Evolutionary conservation across 2,329 filamentous ascomycete genomes (phyloP), one percentile per base, ranked within the genome.

Genomic region (Aureobasidium sp.): DNA sequence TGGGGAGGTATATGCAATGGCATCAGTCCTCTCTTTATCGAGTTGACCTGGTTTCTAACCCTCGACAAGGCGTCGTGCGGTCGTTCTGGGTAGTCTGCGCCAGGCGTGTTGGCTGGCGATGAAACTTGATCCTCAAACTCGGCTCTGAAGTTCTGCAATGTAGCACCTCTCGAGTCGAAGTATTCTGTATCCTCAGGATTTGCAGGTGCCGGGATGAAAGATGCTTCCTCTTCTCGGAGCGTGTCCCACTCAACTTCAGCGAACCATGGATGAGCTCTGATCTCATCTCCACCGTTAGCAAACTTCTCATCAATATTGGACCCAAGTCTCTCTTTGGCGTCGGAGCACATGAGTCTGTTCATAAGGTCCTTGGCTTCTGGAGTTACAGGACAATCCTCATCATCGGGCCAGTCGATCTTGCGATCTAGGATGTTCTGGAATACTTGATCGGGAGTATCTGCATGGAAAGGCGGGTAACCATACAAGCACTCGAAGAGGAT

Each of bases 161-260:
- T 95, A 16, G 94, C 94, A 32, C 94, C 94, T 66, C 94, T 85
- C 27, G 90, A 77, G 75, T 99, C 94, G 68, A 99, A 99, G 71
- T 99, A 99, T 71, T 99, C 95, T 0, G 94, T 99, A 70, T 99
- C 93, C 73, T 99, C 94, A 0, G 91, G 92, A 67, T 99, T 93
- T 70, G 96, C 91, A 1, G 89, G 87, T 44, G 90, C 89, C 0
- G 94, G 94, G 11, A 99, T 88, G 72, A 99, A 99, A 63, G 96
- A 91, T 3, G 95, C 91, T 70, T 97, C 92, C 66, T 97, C 93
- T 70, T 97, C 88, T n/a, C 96, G 82, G 25, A 99, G 76, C 0
- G 87, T 90, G 30, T 91, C 88, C 94, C 94, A 99, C 69, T 90
- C 91, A 68, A 95, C 81, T 39, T 87, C 90, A 16, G 82, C 79